Evolutionary conservation across 176 grass and related monocot genomes (phyloP), one percentile per base, ranked within the genome.

Genomic region (Triticum turgidum): DNA sequence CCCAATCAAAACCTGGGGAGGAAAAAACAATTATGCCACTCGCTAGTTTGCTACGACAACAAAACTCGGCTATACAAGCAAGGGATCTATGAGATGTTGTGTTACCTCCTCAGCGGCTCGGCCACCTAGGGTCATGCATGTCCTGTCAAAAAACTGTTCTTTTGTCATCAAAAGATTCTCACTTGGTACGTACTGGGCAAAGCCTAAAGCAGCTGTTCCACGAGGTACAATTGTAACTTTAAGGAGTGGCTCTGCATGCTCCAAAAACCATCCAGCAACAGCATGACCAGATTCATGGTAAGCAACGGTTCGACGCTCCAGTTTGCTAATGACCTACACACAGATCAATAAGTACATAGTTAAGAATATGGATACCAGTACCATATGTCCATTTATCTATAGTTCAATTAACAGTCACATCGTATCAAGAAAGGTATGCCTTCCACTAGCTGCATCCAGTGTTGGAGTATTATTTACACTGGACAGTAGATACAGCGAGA

Each of bases 211-310:
- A 65, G 96, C 91, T 32, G 92, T 96, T 83, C 91, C 93, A 82
- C 93, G 91, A 68, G 96, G 96, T 71, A 98, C 88, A 79, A 98
- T 98, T 73, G 96, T 98, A 45, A 98, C 96, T 86, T 98, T 96
- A 51, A 98, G 88, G 2, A 98, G 86, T 41, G 96, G 93, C 63
- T 98, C 93, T 17, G 93, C 93, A 88, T 98, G 88, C 88, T 98
- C 93, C 83, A 98, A 94, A 87, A 98, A 98, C 92, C 93, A 98
- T 83, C 96, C 93, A 80, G 82, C 92, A 82, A 96, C 96, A 67
- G 96, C 96, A 91, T 96, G 96, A 32, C 96, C 93, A 22, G 96
- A 94, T 87, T 98, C 96, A 88, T 98, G 96, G 78, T 98, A 98
- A 20, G 92, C 93, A 87, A 98, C 96, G 54, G 93, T 96, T 63